Conservation (phyloP, 1,139 yeast genomes). For the Kurtzmaniella quercitrusa region DNA sequence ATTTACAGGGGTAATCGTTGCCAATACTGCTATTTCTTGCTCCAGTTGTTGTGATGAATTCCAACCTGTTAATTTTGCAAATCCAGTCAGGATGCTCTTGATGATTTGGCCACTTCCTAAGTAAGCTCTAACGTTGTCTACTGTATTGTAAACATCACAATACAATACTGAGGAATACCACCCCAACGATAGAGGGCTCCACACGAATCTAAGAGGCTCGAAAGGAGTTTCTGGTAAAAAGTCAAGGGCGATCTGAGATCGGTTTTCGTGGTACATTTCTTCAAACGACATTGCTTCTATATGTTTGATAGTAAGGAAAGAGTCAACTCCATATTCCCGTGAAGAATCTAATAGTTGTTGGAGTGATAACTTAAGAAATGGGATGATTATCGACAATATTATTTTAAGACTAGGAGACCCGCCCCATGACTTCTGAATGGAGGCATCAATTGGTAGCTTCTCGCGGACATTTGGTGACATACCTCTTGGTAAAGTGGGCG, state of each 20-base stretch:
- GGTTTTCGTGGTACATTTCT: conserved; percentile 15
- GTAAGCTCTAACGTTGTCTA: conserved; percentile 20
- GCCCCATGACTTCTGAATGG: conserved; percentile 54
- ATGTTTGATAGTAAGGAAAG: conserved; percentile 32
- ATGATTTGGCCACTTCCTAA: conserved; percentile 27
- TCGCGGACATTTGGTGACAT: conserved; percentile 58
- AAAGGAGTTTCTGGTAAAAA: conserved; percentile 35
- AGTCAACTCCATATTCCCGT: conserved; percentile 20
- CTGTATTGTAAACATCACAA: conserved; percentile 55
- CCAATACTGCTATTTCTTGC: conserved; percentile 1
- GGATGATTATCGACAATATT: conserved; percentile 41
- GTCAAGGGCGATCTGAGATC: conserved; percentile 26
- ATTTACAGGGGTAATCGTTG: conserved; percentile 27
- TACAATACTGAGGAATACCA: conserved; percentile 75
- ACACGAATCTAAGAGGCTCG: conserved; percentile 50
- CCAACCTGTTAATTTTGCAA: conserved; percentile 39
- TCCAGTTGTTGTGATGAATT: conserved; percentile 8
- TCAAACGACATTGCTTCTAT: conserved; percentile 34
- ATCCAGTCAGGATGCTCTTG: conserved; percentile 35
- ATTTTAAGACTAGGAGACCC: conserved; percentile 51
- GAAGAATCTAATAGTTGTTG: conserved; percentile 29
- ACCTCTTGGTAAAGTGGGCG: conserved; percentile 53
- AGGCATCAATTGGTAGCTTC: conserved; percentile 51
- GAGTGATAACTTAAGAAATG: conserved; percentile 30
- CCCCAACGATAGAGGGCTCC: conserved; percentile 65